Base-by-base conservation (phyloP, 805 yeast species). In the Saturnispora silvae region DNA sequence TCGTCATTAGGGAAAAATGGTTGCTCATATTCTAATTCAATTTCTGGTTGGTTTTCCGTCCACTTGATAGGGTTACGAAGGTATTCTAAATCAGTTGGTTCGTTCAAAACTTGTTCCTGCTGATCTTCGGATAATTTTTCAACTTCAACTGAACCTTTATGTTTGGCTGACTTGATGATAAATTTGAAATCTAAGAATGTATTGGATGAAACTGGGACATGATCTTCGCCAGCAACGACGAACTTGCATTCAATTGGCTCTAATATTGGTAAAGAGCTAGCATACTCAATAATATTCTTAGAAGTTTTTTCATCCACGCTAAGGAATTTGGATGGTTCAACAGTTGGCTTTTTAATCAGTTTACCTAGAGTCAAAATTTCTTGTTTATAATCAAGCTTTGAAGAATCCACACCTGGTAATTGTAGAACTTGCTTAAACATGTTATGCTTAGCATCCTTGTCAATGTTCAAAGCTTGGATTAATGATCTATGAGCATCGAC, bases 201-300 rank as follows among this genome's bases (percentile, higher is more conserved):
- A 34, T 71, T 70, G 2, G 96, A 74, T 19, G 70, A 67, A 20
- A 95, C 80, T 0, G 86, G 74, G 20, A 82, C 76, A 22, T 63
- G 63, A 13, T 59, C 54, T 63, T 87, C 96, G 24, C 97, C 97
- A 3, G 95, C 89, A 30, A 89, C 95, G 44, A 70, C 68, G 60
- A 85, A 85, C 40, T 72, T 74, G 30, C 94, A 78, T 35, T 71
- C 72, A 20, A 86, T 45, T 13, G 86, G 62, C 49, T 79, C 74
- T 34, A 87, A 57, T 32, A 65, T 59, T 30, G 96, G 96, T 24
- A 86, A 72, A 23, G 68, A 63, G 3, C 70, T 53, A 1, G 87
- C 94, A 40, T 75, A 68, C 18, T 67, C 53, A 38, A 81, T 56
- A 44, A 72, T 57, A 8, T 63, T 56, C 28, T 54, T 54, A 19